Percentiles rank a stretch among this genome's conserved stretches.
Conservation (phyloP, 176 grass and related monocot species). For the Carex kokanica region DNA sequence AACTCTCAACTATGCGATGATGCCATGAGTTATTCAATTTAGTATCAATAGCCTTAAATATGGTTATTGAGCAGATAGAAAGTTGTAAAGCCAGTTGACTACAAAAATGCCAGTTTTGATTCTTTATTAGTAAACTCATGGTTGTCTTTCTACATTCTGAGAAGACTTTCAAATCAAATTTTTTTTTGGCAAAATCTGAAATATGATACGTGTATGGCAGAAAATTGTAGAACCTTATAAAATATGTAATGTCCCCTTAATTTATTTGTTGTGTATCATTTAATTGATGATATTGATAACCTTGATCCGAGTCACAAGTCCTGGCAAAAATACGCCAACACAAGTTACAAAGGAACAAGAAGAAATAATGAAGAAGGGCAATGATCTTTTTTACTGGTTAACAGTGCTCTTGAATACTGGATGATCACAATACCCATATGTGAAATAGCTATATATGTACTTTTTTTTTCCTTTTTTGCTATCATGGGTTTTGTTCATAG, state of each 20-base stretch:
- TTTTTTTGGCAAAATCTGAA: not conserved
- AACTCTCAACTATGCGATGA: not conserved
- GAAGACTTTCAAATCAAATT: not conserved
- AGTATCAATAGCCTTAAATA: too few species aligned
- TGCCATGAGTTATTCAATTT: not conserved
- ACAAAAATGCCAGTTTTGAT: not conserved
- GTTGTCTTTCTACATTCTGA: not conserved
- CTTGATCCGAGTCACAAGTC: not conserved
- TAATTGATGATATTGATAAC: not conserved
- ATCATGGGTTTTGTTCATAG: not conserved
- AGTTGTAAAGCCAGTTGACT: not conserved
- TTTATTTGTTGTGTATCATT: conserved; percentile 8
- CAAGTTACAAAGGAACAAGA: not conserved
- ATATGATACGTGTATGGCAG: not conserved
- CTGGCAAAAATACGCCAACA: not conserved
- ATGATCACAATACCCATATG: not conserved
- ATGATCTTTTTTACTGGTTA: not conserved
- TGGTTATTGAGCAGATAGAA: not conserved
- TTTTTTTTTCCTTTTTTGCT: not conserved
- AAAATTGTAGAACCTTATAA: not conserved
- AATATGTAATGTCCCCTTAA: not conserved
- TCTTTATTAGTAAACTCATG: not conserved
- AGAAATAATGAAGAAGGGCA: not conserved
- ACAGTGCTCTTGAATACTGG: not conserved
- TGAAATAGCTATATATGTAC: not conserved